phyloP scores from a whole-genome alignment of 164 flowering plant genomes.

The Annona squamosa region DNA sequence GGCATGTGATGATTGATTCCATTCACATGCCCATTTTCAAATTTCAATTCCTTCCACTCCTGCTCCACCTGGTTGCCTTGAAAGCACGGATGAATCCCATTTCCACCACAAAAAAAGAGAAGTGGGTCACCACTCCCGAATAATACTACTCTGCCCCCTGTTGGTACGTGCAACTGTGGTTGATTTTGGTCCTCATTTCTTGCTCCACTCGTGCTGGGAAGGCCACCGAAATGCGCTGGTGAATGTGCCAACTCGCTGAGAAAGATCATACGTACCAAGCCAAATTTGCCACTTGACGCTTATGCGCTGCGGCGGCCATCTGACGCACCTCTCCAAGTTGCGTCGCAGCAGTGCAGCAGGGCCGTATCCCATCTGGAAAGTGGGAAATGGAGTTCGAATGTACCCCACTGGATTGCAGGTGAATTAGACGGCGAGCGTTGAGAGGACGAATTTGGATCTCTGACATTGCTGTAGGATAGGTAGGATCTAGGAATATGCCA shows the following conservation, averaged over 20 bases:
- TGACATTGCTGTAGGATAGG: background rate
- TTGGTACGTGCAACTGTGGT: background rate
- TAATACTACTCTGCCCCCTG: background rate
- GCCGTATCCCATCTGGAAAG: background rate
- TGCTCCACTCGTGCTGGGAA: background rate
- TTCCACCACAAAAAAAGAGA: background rate
- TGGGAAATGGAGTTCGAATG: background rate
- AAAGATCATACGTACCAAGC: background rate
- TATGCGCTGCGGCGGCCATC: background rate
- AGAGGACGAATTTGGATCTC: background rate
- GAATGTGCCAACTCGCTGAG: background rate
- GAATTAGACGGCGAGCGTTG: background rate
- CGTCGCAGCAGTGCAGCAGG: background rate
- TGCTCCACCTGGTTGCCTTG: background rate
- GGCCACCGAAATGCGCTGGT: background rate
- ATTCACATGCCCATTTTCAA: background rate
- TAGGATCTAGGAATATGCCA: background rate
- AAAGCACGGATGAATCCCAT: background rate
- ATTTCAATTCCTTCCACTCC: background rate
- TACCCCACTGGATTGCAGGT: background rate
- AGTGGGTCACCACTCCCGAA: background rate
- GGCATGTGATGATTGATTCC: background rate
- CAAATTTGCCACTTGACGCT: background rate
- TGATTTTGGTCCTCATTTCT: conserved; percentile 2
- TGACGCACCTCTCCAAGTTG: background rate